These are phyloP conservation scores for Phytophthora megakarya DNA, from an alignment of 352 stramenopile genomes.

Conservation along the genomic window DNA sequence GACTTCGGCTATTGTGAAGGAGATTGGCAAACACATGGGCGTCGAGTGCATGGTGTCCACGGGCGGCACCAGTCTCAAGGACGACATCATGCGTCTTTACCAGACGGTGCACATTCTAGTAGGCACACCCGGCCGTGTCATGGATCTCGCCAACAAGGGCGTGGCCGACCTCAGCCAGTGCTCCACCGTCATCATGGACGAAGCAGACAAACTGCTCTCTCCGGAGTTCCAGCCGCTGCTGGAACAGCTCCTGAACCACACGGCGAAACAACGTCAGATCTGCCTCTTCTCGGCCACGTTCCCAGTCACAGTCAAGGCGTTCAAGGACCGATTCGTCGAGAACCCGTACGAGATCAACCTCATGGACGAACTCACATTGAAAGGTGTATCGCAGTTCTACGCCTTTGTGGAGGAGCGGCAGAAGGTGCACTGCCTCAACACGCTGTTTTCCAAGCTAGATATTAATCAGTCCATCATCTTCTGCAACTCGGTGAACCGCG, in stretches of 20 bases:
- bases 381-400: conserved; percentile 99
- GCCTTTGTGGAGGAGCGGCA: conserved; percentile 99
- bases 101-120: conserved; percentile 99
- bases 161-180: conserved; percentile 97
- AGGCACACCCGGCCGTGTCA: conserved; percentile 97
- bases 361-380: conserved; percentile 99
- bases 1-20: conserved; percentile 98
- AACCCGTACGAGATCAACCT: conserved; percentile 99
- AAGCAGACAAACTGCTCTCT: conserved; percentile 99
- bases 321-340: conserved; percentile 98
- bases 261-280: conserved; percentile 95
- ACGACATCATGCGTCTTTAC: conserved; percentile 99
- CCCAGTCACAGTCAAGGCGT: conserved; percentile 98
- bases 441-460: conserved; percentile 98
- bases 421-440: conserved; percentile 99
- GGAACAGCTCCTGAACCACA: conserved; percentile 97
- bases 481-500: conserved; percentile 99
- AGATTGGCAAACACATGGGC: conserved; percentile 98
- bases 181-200: conserved; percentile 99
- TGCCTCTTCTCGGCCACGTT: conserved; percentile 99
- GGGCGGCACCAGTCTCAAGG: conserved; percentile 97
- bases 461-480: conserved; percentile 99
- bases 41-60: conserved; percentile 99
- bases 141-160: conserved; percentile 98
- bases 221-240: conserved; percentile 98